Evolutionary conservation across 2,329 filamentous ascomycete species (phyloP), one percentile per base, ranked within the genome.

Genomic region (Pezicula radicicola): DNA sequence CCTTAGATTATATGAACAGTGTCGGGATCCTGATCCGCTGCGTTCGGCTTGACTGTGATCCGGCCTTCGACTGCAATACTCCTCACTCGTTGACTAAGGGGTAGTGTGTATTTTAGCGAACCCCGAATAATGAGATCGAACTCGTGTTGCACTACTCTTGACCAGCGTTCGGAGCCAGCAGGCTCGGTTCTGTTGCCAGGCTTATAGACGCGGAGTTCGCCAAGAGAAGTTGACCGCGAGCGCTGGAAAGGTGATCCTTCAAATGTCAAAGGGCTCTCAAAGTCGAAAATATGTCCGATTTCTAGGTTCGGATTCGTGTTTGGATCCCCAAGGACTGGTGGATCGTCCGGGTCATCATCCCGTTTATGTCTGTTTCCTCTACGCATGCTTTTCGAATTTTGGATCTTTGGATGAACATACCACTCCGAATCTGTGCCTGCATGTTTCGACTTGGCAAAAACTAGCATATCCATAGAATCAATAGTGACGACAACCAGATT

Each of bases 41-140:
- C 61, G 51, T 85, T 85, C 3, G 82, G 80, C 60, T 84, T 81
- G 55, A 87, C 80, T 1, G 73, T 77, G 9, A 78, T 78, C 59
- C 81, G 75, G 30, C 80, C 82, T 9, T 81, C 79, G 42, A 87
- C 82, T 7, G 79, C 75, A 8, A 81, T 79, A 57, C 79, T 85
- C 56, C 81, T 74, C 36, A 83, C 69, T 49, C 76, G 78, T 59
- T 81, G 79, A 60, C 81, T 86, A 48, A 87, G 71, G 3, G 83
- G 83, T 33, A 87, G 72, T n/a, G 62, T 61, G 51, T 99, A 99
- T 65, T 92, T 91, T 60, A 99, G 77, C 13, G 94, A 88, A 19
- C 94, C 94, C 61, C 94, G 87, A 40, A 99, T 82, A 55, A 97
- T 93, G 46, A 99, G 79, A 60, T 97, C 91, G 61, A 97, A 99